Base-by-base conservation (phyloP, 2,329 filamentous ascomycete genomes). In the Emergomyces pasteurianus region DNA sequence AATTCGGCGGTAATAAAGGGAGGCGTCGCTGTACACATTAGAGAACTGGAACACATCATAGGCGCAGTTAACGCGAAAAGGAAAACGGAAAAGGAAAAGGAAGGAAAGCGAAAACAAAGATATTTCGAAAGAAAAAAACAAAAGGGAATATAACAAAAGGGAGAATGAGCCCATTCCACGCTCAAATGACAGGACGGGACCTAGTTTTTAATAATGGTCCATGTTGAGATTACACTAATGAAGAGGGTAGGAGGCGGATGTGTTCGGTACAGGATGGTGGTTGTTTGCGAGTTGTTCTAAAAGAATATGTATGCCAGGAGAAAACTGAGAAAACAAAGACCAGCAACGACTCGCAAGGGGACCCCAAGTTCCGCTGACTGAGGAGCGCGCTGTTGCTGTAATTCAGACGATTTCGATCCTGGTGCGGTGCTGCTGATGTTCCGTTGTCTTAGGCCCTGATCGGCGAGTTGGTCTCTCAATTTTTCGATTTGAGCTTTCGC, bases 261-360 rank as follows among this genome's bases (percentile, higher is more conserved):
- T 50, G 62, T 50, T 63, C 66, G 63, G 9, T 38, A 23, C 9
- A n/a, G 43, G 16, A 34, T 38, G 57, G 14, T 40, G 1, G 12
- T 38, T 36, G 31, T 10, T 34, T 34, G 49, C 8, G n/a, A 43
- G 26, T 5, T 18, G 23, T 26, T 43, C 81, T 86, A 99, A 77
- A 99, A 99, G 80, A 99, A 91, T 75, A 97, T 84, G 77, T 96
- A 99, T 60, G 91, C 94, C 68, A 97, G 83, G 71, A 99, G 77
- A 79, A 99, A 99, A 79, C 90, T 92, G 65, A 95, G 69, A 69
- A 99, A 79, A 73, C 92, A 96, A 50, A 99, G 79, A 26, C 85
- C 79, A 26, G 94, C 92, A 52, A 89, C 89, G 64, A 92, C 83
- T 73, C 92, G 87, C 57, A 99, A 84, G 0, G 94, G 86, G 3